Base-by-base conservation (phyloP, 345 rosid species). In the Sapria himalayana region DNA sequence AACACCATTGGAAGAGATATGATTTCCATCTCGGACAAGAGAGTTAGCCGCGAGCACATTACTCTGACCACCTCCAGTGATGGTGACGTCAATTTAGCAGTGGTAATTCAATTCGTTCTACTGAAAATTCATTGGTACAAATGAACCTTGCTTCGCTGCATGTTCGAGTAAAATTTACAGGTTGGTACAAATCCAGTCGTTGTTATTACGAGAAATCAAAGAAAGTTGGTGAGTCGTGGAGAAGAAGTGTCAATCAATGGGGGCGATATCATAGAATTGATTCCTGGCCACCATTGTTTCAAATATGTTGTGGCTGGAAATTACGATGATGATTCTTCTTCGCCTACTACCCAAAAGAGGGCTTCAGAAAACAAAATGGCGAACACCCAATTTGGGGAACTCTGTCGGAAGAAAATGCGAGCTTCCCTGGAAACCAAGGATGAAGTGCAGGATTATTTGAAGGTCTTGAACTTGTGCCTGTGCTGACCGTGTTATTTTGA, bases 31-130 rank as follows among this genome's bases (percentile, higher is more conserved):
- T 33, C 74, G 37, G 93, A 79, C 54, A 79, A 76, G 58, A 58
- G 94, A 15, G 73, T 89, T 55, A 89, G 98, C 67, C 93, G 93
- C 51, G 67, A 70, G 37, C 98, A 82, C 58, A 59, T 89, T 57
- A 57, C 78, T 33, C 47, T 82, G 12, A 54, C 59, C 23, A 38
- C 64, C 50, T 54, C 69, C 37, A 14, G 52, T 9, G 57, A 67
- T 17, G 74, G 76, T 55, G 69, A 91, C 15, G 73, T 73, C 46
- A 50, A 42, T 37, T 50, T 89, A 31, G 36, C 61, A 34, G 75
- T 67, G 50, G 97, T 86, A 66, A 18, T 24, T 32, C 25, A 3
- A 17, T 22, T 4, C 2, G 7, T 19, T 5, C 2, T 20, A 41
- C 21, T 22, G 10, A 9, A 13, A n/a, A 9, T 41, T 37, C 25